Evolutionary conservation across 148 eudicot genomes (phyloP).

Genomic region (Euryodendron excelsum): DNA sequence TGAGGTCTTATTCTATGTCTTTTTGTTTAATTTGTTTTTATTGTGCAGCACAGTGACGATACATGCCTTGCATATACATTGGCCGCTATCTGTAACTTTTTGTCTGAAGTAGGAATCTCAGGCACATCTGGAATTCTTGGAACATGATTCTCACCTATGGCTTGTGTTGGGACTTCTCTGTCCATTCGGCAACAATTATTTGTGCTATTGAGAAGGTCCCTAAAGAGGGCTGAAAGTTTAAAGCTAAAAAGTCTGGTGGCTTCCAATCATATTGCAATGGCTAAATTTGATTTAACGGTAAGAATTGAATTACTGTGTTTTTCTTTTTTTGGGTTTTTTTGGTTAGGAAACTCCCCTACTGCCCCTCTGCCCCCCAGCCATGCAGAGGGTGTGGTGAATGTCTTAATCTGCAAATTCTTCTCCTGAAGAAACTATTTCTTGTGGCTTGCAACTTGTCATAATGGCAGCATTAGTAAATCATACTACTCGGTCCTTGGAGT

Average conservation of each 20-base stretch:
- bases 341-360: neutral
- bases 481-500: too few relatives aligned
- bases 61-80: conserved; percentile 90
- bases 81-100: conserved; percentile 76
- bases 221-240: conserved; percentile 74
- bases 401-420: neutral
- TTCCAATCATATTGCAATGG: conserved; percentile 79
- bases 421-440: too few relatives aligned
- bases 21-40: conserved; percentile 21
- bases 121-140: conserved; percentile 71
- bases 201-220: conserved; percentile 75
- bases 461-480: too few relatives aligned
- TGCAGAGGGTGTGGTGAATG: neutral
- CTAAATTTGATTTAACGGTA: conserved; percentile 84
- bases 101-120: conserved; percentile 79
- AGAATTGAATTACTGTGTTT: conserved; percentile 7
- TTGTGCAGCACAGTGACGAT: conserved; percentile 89
- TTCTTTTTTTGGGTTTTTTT: neutral
- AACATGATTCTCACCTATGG: conserved; percentile 67
- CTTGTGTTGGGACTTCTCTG: conserved; percentile 59
- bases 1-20: conserved; percentile 11
- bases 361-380: neutral
- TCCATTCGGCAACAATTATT: conserved; percentile 82
- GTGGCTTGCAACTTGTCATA: too few relatives aligned
- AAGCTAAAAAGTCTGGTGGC: conserved; percentile 71